Evolutionary conservation across 371 early-diverging fungal genomes (phyloP).

Genomic region (Thermomucor indicae-seudaticae): DNA sequence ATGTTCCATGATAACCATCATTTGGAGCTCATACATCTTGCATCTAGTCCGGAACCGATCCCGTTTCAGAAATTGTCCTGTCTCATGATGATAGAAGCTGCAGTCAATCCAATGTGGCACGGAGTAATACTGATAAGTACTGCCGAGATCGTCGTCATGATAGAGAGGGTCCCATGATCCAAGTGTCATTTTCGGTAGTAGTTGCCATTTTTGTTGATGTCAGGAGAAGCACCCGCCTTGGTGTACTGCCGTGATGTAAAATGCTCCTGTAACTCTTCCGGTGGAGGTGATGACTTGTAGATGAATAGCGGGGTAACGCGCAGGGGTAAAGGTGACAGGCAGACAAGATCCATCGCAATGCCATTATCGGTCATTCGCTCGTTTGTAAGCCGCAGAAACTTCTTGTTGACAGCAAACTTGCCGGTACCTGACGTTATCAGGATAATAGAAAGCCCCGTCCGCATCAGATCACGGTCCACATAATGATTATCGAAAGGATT

Average conservation of each 20-base stretch:
- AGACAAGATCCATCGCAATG: conserved; percentile 90
- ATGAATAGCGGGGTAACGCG: conserved; percentile 88
- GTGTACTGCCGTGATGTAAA: conserved; percentile 1
- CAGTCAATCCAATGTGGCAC: conserved; percentile 94
- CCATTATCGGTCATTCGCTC: conserved; percentile 95
- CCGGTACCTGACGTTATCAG: conserved; percentile 90
- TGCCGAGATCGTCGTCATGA: conserved; percentile 32
- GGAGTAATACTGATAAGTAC: conserved; percentile 58
- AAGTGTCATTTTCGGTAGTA: conserved; percentile 12
- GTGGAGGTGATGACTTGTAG: conserved; percentile 53
- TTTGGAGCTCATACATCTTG: conserved; percentile 82
- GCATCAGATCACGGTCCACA: conserved; percentile 87
- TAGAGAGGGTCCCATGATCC: conserved; percentile 58
- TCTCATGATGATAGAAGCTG: conserved; percentile 76
- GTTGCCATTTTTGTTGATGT: conserved; percentile 16
- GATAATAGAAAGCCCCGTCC: conserved; percentile 91
- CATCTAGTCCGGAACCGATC: conserved; percentile 67
- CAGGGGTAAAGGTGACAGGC: conserved; percentile 83
- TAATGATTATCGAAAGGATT: conserved; percentile 93
- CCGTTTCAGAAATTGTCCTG: conserved; percentile 41
- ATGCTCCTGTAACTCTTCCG: conserved; percentile 14
- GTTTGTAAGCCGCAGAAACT: conserved; percentile 82
- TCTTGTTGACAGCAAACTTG: conserved; percentile 80
- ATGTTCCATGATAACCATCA: conserved; percentile 76
- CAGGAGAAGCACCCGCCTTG: conserved; percentile 22